phyloP scores from a whole-genome alignment of 1,284 basidiomycete genomes.

The Irpex sp. region DNA sequence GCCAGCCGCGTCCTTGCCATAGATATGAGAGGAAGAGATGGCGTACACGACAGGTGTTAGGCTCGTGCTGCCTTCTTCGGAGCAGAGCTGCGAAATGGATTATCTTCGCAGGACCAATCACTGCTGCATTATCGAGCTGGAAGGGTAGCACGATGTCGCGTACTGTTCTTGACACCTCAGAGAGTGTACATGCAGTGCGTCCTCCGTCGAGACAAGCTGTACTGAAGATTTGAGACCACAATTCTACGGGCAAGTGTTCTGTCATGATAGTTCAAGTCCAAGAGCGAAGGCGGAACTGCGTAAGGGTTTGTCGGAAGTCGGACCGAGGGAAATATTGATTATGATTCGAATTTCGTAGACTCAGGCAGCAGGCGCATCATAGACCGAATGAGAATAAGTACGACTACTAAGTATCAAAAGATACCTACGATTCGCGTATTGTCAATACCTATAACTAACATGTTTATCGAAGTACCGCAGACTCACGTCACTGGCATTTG shows the following conservation, averaged over 20 bases:
- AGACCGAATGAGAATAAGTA: no score
- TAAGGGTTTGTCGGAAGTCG: neutral
- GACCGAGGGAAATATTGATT: neutral
- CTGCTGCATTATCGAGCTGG: conserved; percentile 11
- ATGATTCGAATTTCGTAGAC: neutral
- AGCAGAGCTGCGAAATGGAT: neutral
- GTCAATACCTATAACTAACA: neutral
- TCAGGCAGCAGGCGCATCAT: no score
- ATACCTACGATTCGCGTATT: no score
- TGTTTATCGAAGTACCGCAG: neutral
- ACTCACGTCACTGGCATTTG: neutral
- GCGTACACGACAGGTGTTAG: conserved; percentile 5
- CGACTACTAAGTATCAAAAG: no score
- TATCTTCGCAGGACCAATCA: conserved; percentile 4
- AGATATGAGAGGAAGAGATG: conserved; percentile 10
- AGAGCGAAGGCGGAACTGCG: neutral
- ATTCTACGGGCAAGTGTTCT: conserved; percentile 11
- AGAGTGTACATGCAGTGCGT: conserved; percentile 14
- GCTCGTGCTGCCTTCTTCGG: neutral
- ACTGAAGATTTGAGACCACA: conserved; percentile 13
- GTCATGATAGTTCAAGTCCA: conserved; percentile 6
- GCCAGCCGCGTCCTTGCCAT: neutral
- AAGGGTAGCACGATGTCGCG: conserved; percentile 5
- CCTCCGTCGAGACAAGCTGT: conserved; percentile 16
- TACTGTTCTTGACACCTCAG: conserved; percentile 8